Evolutionary conservation across 2,329 filamentous ascomycete species (phyloP), one percentile per base, ranked within the genome.

Genomic region (Fusarium sororula): DNA sequence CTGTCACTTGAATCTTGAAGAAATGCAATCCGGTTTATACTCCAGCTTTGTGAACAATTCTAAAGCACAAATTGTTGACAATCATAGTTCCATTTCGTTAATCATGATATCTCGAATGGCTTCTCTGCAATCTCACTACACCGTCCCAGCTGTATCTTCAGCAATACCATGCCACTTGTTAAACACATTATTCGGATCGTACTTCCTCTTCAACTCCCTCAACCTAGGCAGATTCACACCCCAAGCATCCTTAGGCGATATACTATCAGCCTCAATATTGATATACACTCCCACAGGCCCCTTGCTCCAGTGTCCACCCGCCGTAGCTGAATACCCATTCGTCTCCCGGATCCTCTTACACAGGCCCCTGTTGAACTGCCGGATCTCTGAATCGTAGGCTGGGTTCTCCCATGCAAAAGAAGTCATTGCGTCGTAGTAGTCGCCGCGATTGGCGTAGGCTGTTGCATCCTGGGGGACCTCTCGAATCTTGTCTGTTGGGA

Each of bases 381-480:
- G 80, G 26, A 84, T 79, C 15, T 80, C 77, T 2, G 39, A 38
- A 66, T 87, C 85, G 28, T 82, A 80, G 12, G 69, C 75, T 7
- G 76, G 42, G 42, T 84, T 80, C 4, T 80, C 80, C 85, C 86
- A 87, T 17, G 81, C 80, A 37, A 85, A 79, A 11, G 77, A 74
- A 5, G 84, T 80, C 58, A 84, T 78, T 4, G 83, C 82, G 54
- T 87, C 85, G 68, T 85, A 85, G 42, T 85, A 84, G 11, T 76
- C 75, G 13, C 84, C 85, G 9, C 86, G 81, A 68, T 84, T 86
- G 7, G 85, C 83, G 63, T 86, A 86, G 0, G 86, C 83, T 11
- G 83, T 88, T 3, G 79, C 81, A 6, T 79, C 68, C 2, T 80
- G 70, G 0, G 79, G 74, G 9, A 85, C 79, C n/a, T 80, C 74